These are phyloP conservation scores for Rhizopogon rudus DNA, from an alignment of 768 basidiomycete genomes.

Conservation along the genomic window DNA sequence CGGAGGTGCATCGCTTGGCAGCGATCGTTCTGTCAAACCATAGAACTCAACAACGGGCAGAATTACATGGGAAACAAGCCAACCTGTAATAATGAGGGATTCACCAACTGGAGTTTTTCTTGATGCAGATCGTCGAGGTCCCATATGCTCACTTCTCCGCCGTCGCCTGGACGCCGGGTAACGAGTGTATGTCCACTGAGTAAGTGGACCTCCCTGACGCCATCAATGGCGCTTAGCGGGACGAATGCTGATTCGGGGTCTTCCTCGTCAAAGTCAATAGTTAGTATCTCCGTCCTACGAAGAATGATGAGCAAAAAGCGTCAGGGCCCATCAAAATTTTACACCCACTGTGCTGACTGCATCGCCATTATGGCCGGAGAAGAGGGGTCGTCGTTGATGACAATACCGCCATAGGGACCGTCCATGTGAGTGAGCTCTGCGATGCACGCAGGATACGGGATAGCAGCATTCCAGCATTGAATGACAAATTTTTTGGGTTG, in stretches of 20 bases:
- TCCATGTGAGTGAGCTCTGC: slow-evolving; percentile 33
- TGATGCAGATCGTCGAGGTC: slow-evolving; percentile 25
- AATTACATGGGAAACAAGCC: background rate
- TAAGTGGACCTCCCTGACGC: slow-evolving; percentile 27
- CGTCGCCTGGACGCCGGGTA: slow-evolving; percentile 25
- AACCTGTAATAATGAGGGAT: slow-evolving; percentile 29
- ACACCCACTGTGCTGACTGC: slow-evolving; percentile 35
- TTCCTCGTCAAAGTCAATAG: slow-evolving; percentile 31
- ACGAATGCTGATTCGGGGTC: slow-evolving; percentile 35
- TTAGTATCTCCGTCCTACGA: slow-evolving; percentile 38
- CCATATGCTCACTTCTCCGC: slow-evolving; percentile 31
- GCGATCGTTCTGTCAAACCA: slow-evolving; percentile 29
- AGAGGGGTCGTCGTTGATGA: slow-evolving; percentile 37
- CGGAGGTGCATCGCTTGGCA: slow-evolving; percentile 39
- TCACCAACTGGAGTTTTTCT: slow-evolving; percentile 31
- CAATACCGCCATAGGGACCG: slow-evolving; percentile 36
- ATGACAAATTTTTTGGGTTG: slow-evolving; percentile 29
- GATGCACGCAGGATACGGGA: slow-evolving; percentile 31
- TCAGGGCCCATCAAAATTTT: background rate
- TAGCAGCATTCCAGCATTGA: slow-evolving; percentile 54
- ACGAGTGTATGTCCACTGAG: slow-evolving; percentile 35
- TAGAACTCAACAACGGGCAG: background rate
- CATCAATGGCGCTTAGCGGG: slow-evolving; percentile 26
- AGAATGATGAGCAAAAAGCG: background rate
- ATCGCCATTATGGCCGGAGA: slow-evolving; percentile 37